These are phyloP conservation scores for Bonia amplexicaulis DNA, from an alignment of 176 grass and related monocot species.

Conservation along the genomic window DNA sequence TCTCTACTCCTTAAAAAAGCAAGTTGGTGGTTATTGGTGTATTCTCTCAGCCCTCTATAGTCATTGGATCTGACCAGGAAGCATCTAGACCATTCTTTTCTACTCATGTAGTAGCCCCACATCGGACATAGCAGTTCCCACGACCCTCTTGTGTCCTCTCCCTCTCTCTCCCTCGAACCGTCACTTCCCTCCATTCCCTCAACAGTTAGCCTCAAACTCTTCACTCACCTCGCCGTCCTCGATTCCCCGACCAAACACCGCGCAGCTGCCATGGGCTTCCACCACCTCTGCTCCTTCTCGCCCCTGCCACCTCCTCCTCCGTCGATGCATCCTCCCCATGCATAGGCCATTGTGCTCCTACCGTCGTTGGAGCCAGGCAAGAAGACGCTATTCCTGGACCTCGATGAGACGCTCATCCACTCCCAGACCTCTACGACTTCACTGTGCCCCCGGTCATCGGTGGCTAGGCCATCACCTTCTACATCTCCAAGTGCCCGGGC, in stretches of 20 bases:
- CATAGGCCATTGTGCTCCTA: conserved; percentile 21
- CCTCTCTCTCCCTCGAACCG: too few species aligned
- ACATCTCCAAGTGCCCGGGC: conserved; percentile 68
- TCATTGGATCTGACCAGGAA: too few species aligned
- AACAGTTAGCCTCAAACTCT: conserved; percentile 44
- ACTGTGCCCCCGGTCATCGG: conserved; percentile 61
- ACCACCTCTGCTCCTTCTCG: conserved; percentile 42
- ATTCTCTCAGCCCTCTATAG: too few species aligned
- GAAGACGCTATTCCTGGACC: conserved; percentile 76
- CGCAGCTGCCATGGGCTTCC: conserved; percentile 42
- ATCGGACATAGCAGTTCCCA: too few species aligned
- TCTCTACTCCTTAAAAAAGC: too few species aligned
- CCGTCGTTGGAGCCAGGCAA: conserved; percentile 38
- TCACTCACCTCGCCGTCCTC: conserved; percentile 56
- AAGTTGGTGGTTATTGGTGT: too few species aligned
- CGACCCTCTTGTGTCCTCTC: too few species aligned
- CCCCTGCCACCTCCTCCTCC: not conserved
- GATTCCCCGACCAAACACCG: conserved; percentile 40
- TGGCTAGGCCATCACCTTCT: conserved; percentile 62
- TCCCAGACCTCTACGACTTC: conserved; percentile 69
- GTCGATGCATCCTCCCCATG: not conserved
- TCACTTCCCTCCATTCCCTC: too few species aligned
- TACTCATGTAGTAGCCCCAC: too few species aligned
- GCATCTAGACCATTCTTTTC: too few species aligned
- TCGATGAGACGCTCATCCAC: conserved; percentile 86